Base-by-base conservation (phyloP, 495 filamentous ascomycete species). In the Neurospora discreta region DNA sequence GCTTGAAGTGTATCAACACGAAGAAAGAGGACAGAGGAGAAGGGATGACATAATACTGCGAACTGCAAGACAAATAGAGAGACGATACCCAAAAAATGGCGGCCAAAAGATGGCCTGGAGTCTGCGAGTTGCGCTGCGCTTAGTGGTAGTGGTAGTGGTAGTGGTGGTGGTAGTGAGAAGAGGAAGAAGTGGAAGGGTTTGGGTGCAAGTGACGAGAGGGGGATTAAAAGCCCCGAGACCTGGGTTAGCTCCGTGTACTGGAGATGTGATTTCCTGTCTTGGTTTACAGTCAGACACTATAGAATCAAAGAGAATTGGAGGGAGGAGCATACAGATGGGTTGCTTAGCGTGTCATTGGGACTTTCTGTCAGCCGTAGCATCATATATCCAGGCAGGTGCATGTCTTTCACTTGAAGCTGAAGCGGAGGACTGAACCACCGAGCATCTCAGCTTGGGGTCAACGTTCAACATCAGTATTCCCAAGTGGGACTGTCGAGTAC, bases 51-150 rank as follows among this genome's bases (percentile, higher is more conserved):
- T 74, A 76, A 76, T 69, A 60, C 74, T 78, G 75, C 23, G 77
- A 65, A 33, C 52, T 26, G 52, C 52, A 65, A 65, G 52, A 65
- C 52, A 36, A 65, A 65, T 65, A 65, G 74, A 74, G 20, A 74
- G 72, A 73, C 68, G 69, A 77, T 78, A 78, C 69, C 68, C 65
- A 74, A 73, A 68, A 74, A 74, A 67, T 78, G 52, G 52, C 52
- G 77, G 72, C 75, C 77, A 78, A 78, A 78, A 78, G 71, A 71
- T 68, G n/a, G 73, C 70, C 70, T 71, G 76, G 72, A 65, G 52
- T 65, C 52, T 65, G 52, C 52, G 52, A 65, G 52, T 65, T 65
- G 26, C 52, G 52, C 52, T 65, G 13, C 52, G 52, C 52, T 65
- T 65, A 26, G 26, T 65, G 52, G 52, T 65, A 65, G 52, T 36